Base-by-base conservation (phyloP, 192 early-diverging fungal genomes). In the Mortierella claussenii region DNA sequence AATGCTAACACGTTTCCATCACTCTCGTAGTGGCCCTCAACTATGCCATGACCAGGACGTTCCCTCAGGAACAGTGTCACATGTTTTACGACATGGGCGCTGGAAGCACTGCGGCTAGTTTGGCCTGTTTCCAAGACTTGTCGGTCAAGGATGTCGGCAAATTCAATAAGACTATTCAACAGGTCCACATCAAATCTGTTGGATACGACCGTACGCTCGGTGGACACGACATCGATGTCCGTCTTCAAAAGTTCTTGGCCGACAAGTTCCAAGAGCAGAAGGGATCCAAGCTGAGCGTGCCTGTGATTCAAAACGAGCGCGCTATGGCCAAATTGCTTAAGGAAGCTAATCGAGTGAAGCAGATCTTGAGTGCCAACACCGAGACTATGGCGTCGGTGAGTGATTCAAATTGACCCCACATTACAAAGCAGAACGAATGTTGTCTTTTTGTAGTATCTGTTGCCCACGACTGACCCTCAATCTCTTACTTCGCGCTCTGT, bases 61-160 rank as follows among this genome's bases (percentile, higher is more conserved):
- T 87, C 28, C 87, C 89, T 7, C 78, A 89, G 75, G 73, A 76
- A 28, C 87, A 90, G 58, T 84, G 90, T 69, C 94, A 98, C 64
- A 79, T 99, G 53, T 97, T 98, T 70, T 98, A 94, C 80, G 98
- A 99, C 81, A 95, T 97, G 94, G 98, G 98, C 1, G 97, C 98
- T 12, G 94, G 96, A 27, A 92, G 89, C 63, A 98, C 98, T 2
- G 89, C 87, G n/a, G 96, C 92, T 23, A 91, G 94, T 6, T 84
- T 99, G 18, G 93, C 92, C 1, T 84, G 84, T 36, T 97, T 98
- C 78, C 84, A 87, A 9, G 83, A 87, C 27, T 73, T 82, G 36
- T 58, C 80, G n/a, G 63, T 81, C 27, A 90, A 90, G 78, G 85
- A 85, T 34, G 79, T 75, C 58, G 78, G 88, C 69, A 83, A 89